Base-by-base conservation (phyloP, 768 basidiomycete species). In the Boletus sp. region DNA sequence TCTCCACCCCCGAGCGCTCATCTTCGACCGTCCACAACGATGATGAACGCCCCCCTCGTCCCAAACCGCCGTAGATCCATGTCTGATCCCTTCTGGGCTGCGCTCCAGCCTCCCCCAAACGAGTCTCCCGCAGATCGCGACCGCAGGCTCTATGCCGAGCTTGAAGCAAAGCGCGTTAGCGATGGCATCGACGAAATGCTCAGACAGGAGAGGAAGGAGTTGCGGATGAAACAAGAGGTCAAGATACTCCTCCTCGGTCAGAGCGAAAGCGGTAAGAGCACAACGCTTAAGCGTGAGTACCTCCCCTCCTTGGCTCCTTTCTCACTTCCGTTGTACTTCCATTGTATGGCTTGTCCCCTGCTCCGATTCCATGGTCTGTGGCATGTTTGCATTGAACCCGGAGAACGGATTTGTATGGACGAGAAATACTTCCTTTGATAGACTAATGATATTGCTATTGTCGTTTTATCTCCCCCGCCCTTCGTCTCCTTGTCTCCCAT, bases 201-300 rank as follows among this genome's bases (percentile, higher is more conserved):
- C 65, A 79, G 81, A 54, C 74, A 76, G 59, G 90, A 92, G 63
- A 72, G 78, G 54, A 79, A 76, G 51, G 83, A 87, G 58, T 84
- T 79, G 72, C 84, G 79, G 69, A 67, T 71, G 37, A 83, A 79
- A 58, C 77, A 82, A 59, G 83, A 84, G 64, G 82, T 92, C 70
- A 86, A 85, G 66, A 82, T 93, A 49, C 75, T 93, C 51, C 77
- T 93, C 56, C 82, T 93, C 39, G 90, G 90, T 48, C 90, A 93
- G 79, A 91, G 90, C 57, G 90, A 92, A 78, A 90, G 88, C 64
- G 90, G 90, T 38, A 93, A 92, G 77, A 90, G 87, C 66, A 93
- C 90, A 9, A 90, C 89, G 8, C 77, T 92, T 63, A 91, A 91
- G 75, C 90, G 90, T 91, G 77, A 82, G 89, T 84, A 47, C 53